These are phyloP conservation scores for Scutellaria baicalensis DNA, from an alignment of 257 asterid genomes.

Conservation along the genomic window DNA sequence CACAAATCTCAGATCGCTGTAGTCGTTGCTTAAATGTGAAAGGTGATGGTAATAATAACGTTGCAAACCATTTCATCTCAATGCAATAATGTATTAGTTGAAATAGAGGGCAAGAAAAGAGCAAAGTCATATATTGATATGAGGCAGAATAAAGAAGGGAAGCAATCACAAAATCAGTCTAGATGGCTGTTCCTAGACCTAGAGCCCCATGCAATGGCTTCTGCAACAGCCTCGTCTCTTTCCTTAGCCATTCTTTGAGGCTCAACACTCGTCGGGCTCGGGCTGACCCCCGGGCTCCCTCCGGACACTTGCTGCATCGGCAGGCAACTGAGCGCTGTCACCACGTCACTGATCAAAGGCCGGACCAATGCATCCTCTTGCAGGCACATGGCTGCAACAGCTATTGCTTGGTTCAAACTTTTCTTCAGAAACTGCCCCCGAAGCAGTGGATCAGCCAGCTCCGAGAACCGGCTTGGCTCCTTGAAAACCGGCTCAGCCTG, in stretches of 20 bases:
- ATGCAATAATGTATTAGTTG: no score
- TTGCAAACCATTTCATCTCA: no score
- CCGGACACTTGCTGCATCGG: conserved; percentile 26
- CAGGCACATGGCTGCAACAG: conserved; percentile 76
- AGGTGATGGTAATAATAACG: no score
- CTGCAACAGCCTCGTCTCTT: conserved; percentile 67
- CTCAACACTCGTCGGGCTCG: background rate
- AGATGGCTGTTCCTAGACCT: conserved; percentile 33
- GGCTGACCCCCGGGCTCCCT: background rate
- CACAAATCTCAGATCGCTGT: no score
- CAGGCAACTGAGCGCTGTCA: conserved; percentile 76
- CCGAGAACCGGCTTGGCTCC: conserved; percentile 43
- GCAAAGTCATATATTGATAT: no score
- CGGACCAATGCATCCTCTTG: conserved; percentile 61
- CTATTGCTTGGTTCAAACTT: conserved; percentile 67
- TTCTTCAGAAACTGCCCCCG: conserved; percentile 52
- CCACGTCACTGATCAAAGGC: conserved; percentile 77
- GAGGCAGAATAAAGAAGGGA: background rate
- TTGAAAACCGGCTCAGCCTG: conserved; percentile 72
- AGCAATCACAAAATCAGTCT: background rate
- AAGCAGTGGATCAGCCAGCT: conserved; percentile 67
- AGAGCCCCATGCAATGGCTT: conserved; percentile 91
- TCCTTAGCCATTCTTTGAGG: conserved; percentile 22
- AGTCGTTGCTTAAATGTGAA: no score
- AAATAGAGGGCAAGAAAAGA: no score